These are phyloP conservation scores for Paramarasmius palmivorus DNA, from an alignment of 1,284 basidiomycete genomes.

Conservation along the genomic window DNA sequence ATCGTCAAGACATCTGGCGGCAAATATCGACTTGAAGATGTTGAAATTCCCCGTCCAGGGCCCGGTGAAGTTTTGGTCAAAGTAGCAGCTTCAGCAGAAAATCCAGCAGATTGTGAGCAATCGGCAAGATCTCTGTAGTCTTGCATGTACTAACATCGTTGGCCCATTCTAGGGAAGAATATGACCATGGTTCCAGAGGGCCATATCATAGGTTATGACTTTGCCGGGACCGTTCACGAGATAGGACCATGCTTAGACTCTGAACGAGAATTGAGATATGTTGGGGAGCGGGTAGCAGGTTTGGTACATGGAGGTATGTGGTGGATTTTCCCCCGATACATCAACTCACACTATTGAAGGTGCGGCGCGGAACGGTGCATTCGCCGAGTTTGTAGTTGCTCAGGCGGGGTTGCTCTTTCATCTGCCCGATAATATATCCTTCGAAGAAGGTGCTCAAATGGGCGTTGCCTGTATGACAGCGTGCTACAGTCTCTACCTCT, in stretches of 20 bases:
- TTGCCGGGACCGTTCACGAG: conserved; percentile 39
- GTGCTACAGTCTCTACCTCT: conserved; percentile 19
- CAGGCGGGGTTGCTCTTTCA: conserved; percentile 23
- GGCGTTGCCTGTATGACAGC: conserved; percentile 23
- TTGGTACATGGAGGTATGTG: conserved; percentile 40
- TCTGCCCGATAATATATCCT: conserved; percentile 25
- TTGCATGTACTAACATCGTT: too few species aligned
- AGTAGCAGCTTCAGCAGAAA: conserved; percentile 4
- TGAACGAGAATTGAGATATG: conserved; percentile 21
- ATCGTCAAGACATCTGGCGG: not conserved
- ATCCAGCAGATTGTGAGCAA: conserved; percentile 6
- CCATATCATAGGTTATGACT: conserved; percentile 42
- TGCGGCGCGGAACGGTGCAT: conserved; percentile 7
- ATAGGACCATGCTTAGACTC: conserved; percentile 34
- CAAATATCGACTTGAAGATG: not conserved
- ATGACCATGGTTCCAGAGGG: not conserved
- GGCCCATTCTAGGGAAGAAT: not conserved
- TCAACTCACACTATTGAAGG: conserved; percentile 2
- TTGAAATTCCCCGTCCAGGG: not conserved
- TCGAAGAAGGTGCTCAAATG: conserved; percentile 29
- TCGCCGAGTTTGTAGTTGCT: conserved; percentile 24
- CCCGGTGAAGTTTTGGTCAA: conserved; percentile 5
- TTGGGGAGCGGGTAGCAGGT: conserved; percentile 46
- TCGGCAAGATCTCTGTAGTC: not conserved
- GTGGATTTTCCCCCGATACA: conserved; percentile 5